A percentile compares a stretch with the other conserved stretches of the same genome.
phyloP scores from a whole-genome alignment of 345 rosid genomes.

The Salix exigua region DNA sequence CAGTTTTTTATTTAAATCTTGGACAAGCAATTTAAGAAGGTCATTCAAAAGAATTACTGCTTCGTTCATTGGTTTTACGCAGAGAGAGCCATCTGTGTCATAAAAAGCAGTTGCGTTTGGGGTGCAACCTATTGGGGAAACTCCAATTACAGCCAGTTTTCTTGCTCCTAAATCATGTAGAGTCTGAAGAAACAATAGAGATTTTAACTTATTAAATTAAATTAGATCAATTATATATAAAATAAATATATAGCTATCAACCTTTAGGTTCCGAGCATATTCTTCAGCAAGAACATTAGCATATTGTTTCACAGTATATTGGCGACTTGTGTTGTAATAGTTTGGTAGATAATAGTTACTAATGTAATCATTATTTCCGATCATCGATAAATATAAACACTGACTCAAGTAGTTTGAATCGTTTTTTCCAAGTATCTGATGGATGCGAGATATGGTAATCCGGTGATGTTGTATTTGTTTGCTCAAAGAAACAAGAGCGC shows the following conservation, averaged over 20 bases:
- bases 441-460: conserved; percentile 9
- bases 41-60: conserved; percentile 3
- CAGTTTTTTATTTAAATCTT: neutral
- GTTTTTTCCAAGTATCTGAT: neutral
- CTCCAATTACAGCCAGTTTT: conserved; percentile 10
- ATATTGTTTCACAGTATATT: conserved; percentile 1
- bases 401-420: neutral
- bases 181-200: neutral
- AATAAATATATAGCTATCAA: neutral
- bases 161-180: conserved; percentile 13
- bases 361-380: conserved; percentile 26
- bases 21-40: neutral
- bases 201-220: too few species aligned
- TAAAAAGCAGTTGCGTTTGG: neutral
- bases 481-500: neutral
- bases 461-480: conserved; percentile 12
- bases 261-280: conserved; percentile 6
- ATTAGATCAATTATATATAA: neutral
- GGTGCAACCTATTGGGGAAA: conserved; percentile 14
- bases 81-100: conserved; percentile 1
- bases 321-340: neutral
- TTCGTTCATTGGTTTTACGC: conserved; percentile 8
- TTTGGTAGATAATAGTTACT: neutral
- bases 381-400: conserved; percentile 16
- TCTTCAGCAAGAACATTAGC: conserved; percentile 6